A percentile compares a stretch with the other conserved stretches of the same genome.
Evolutionary conservation across 768 basidiomycete species (phyloP).

Genomic region (Ephemerocybe angulata): DNA sequence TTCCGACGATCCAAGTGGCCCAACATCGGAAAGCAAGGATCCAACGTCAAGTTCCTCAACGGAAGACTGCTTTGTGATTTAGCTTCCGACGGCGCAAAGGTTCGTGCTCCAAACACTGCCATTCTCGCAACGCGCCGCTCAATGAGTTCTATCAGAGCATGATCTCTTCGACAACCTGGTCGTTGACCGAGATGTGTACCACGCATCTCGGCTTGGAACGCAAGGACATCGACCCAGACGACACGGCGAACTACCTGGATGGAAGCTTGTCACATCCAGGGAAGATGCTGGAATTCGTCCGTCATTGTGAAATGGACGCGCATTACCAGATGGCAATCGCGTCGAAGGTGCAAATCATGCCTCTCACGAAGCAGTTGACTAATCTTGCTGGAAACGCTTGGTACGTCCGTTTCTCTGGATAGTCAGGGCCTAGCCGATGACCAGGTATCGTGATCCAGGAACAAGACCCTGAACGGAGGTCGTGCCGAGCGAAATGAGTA

Average conservation of each 20-base stretch:
- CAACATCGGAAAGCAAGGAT: constrained; percentile 72
- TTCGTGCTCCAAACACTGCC: constrained; percentile 26
- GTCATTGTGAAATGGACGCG: constrained; percentile 93
- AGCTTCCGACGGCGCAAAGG: constrained; percentile 92
- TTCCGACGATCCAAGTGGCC: constrained; percentile 86
- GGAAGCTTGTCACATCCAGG: constrained; percentile 73
- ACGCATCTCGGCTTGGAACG: constrained; percentile 83
- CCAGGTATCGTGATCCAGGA: constrained; percentile 50
- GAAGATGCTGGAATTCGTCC: constrained; percentile 79
- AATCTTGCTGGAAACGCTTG: constrained; percentile 96
- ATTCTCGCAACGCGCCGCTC: neutral
- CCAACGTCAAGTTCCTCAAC: constrained; percentile 77
- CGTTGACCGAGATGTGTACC: constrained; percentile 92
- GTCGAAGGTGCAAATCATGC: constrained; percentile 88
- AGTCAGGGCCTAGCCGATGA: neutral
- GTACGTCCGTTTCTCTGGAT: constrained; percentile 34
- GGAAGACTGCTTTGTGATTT: constrained; percentile 91
- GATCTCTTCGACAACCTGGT: constrained; percentile 98
- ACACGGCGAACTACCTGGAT: constrained; percentile 89
- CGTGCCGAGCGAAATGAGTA: constrained; percentile 99
- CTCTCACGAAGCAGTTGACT: constrained; percentile 89
- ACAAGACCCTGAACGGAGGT: constrained; percentile 94
- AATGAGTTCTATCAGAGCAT: constrained; percentile 57
- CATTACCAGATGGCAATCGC: constrained; percentile 98
- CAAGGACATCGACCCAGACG: constrained; percentile 95